phyloP scores from a whole-genome alignment of 768 basidiomycete genomes.

The Tremella mesenterica region DNA sequence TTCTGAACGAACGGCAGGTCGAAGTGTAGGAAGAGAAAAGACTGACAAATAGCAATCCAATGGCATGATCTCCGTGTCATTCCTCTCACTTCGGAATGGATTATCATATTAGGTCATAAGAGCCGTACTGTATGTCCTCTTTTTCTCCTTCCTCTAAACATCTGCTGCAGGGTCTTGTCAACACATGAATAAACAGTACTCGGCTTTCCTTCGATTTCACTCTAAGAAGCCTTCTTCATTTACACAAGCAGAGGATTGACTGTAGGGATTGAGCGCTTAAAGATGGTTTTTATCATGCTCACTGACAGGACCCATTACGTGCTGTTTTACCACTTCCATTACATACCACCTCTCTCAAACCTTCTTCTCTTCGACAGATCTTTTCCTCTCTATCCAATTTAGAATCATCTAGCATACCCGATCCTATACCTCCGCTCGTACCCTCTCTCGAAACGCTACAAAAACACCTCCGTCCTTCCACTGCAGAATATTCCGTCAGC shows the following conservation, averaged over 20 bases:
- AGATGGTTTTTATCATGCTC: no score
- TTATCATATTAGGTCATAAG: constrained; percentile 38
- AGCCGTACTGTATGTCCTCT: constrained; percentile 18
- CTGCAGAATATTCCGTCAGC: background rate
- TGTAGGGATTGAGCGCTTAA: background rate
- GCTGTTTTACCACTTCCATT: constrained; percentile 37
- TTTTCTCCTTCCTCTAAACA: background rate
- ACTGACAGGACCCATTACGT: constrained; percentile 36
- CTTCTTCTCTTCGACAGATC: constrained; percentile 30
- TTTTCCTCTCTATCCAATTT: constrained; percentile 19
- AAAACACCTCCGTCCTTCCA: background rate
- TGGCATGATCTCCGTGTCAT: constrained; percentile 36
- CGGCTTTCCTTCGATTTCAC: no score
- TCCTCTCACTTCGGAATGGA: constrained; percentile 28
- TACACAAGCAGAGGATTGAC: background rate
- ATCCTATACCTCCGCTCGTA: constrained; percentile 14
- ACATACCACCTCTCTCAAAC: constrained; percentile 36
- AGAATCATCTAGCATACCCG: constrained; percentile 5
- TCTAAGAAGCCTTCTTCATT: no score
- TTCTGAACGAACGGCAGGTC: background rate
- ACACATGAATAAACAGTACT: no score
- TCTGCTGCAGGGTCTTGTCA: background rate
- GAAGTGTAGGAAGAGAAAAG: background rate
- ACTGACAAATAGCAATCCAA: constrained; percentile 30
- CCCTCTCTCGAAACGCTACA: constrained; percentile 7